phyloP scores from a whole-genome alignment of 352 stramenopile genomes.

The Pythium angustatum region DNA sequence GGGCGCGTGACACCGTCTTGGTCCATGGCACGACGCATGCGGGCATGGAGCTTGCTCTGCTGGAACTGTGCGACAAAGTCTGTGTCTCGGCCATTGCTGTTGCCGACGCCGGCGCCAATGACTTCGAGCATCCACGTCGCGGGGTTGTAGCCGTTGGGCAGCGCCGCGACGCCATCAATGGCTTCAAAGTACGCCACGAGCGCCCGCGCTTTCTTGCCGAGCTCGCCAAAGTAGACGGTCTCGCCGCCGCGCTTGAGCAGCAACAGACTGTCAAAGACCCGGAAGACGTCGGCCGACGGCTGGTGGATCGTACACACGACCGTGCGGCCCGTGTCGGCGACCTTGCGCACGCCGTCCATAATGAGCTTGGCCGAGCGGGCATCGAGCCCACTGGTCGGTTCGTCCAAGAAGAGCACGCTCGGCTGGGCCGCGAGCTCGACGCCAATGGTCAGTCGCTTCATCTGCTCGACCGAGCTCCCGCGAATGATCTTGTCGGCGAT shows the following conservation, averaged over 20 bases:
- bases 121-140: constrained; percentile 50
- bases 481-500: constrained; percentile 13
- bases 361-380: constrained; percentile 82
- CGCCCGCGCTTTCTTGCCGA: constrained; percentile 46
- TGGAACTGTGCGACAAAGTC: constrained; percentile 25
- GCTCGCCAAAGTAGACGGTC: constrained; percentile 55
- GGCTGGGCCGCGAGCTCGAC: constrained; percentile 91
- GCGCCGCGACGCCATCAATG: constrained; percentile 52
- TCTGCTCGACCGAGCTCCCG: constrained; percentile 45
- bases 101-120: constrained; percentile 69
- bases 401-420: constrained; percentile 88
- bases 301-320: constrained; percentile 34
- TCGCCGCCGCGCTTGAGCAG: constrained; percentile 75
- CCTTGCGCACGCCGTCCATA: constrained; percentile 86
- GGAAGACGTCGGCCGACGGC: constrained; percentile 78
- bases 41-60: constrained; percentile 29
- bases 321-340: constrained; percentile 45
- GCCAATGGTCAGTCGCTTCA: constrained; percentile 80
- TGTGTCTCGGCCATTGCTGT: constrained; percentile 17
- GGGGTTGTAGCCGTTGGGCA: constrained; percentile 66
- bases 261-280: constrained; percentile 88
- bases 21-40: constrained; percentile 27
- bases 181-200: constrained; percentile 51
- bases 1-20: constrained; percentile 31
- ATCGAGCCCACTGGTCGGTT: constrained; percentile 91